These are phyloP conservation scores for Rhizodiscina lignyota DNA, from an alignment of 495 filamentous ascomycete genomes.

Conservation along the genomic window DNA sequence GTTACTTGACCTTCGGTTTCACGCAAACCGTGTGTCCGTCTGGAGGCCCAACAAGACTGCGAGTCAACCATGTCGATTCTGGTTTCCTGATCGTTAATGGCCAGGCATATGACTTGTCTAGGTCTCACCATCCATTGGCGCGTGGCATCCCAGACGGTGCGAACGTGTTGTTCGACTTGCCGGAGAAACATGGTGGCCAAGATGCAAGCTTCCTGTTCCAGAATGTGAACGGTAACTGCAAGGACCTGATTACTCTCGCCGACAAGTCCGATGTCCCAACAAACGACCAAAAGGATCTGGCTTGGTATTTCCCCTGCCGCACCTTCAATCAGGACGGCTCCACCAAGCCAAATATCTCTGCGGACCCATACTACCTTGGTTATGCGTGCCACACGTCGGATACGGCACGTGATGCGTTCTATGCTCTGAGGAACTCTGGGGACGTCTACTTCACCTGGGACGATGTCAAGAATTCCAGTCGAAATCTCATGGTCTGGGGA, in stretches of 20 bases:
- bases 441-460: conserved; percentile 94
- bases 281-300: conserved; percentile 54
- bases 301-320: conserved; percentile 94
- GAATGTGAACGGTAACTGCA: conserved; percentile 96
- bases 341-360: conserved; percentile 51
- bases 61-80: conserved; percentile 57
- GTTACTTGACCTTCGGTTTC: conserved; percentile 95
- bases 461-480: conserved; percentile 72
- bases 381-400: conserved; percentile 80
- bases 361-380: conserved; percentile 51
- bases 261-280: conserved; percentile 63
- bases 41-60: conserved; percentile 44
- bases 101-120: conserved; percentile 59
- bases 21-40: conserved; percentile 69
- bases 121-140: conserved; percentile 63
- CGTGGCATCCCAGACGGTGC: conserved; percentile 47
- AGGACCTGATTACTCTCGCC: conserved; percentile 63
- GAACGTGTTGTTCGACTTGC: conserved; percentile 78
- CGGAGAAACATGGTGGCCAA: conserved; percentile 60
- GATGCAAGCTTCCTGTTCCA: conserved; percentile 98
- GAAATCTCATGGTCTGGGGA: conserved; percentile 85
- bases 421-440: conserved; percentile 39
- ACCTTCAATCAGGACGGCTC: conserved; percentile 91
- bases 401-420: conserved; percentile 54
- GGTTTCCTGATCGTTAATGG: conserved; percentile 97